A percentile compares a stretch with the other conserved stretches of the same genome.
Evolutionary conservation across 331 rosid genomes (phyloP).

Genomic region (Quercus lobata): DNA sequence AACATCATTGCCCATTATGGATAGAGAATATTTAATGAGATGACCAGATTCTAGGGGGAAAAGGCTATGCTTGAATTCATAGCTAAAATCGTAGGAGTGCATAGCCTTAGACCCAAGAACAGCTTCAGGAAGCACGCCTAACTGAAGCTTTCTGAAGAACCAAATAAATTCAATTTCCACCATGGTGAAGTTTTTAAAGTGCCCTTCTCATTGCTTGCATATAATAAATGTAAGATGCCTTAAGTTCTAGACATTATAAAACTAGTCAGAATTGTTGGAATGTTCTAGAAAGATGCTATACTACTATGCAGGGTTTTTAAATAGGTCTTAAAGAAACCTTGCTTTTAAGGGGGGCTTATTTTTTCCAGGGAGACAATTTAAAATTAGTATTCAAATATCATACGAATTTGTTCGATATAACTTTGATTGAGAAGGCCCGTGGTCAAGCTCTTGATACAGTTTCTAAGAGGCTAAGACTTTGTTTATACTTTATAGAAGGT

Average conservation of each 20-base stretch:
- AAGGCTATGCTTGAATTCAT: neutral
- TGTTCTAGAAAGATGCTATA: neutral
- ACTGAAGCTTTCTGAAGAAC: neutral
- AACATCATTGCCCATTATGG: neutral
- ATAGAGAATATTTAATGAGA: neutral
- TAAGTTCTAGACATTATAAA: neutral
- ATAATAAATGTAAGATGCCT: neutral
- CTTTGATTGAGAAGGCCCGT: neutral
- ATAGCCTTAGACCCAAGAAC: neutral
- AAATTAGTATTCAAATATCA: neutral
- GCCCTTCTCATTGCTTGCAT: too few species aligned
- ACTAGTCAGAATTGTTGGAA: neutral
- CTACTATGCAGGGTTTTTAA: neutral
- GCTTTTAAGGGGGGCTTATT: neutral
- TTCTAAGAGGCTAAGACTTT: neutral
- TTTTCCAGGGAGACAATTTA: neutral
- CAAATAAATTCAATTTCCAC: neutral
- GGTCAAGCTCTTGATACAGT: neutral
- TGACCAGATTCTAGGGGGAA: neutral
- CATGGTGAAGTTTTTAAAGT: neutral
- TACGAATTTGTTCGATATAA: neutral
- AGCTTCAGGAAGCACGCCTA: neutral
- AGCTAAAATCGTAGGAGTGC: neutral
- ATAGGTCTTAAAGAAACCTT: neutral
- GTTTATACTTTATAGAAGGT: neutral